Base-by-base conservation (phyloP, 2,329 filamentous ascomycete genomes). In the Dactylonectria macrodidyma region DNA sequence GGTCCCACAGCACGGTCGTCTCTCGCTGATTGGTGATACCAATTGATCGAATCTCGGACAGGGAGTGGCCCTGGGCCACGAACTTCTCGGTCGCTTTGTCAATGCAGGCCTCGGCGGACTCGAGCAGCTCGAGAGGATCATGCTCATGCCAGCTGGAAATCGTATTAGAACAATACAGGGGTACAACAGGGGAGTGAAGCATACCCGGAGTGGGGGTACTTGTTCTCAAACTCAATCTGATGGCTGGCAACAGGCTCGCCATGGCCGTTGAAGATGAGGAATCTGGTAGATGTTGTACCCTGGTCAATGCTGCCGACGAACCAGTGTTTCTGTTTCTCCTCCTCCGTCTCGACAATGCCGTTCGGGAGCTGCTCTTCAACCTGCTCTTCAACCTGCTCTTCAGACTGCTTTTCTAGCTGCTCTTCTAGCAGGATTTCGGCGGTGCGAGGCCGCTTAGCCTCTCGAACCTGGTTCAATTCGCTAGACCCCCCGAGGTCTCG, bases 1-100 rank as follows among this genome's bases (percentile, higher is more conserved):
- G 89, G 80, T 97, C 93, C 94, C 94, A 97, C 30, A 95, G 91
- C 1, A 97, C 86, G 2, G 92, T 93, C 1, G 95, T 97, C 81
- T 97, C 95, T 78, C 95, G 91, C 84, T 97, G 94, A 82, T 95
- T 97, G 66, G 94, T 97, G 78, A 97, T 93, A 64, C 95, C 95
- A 72, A 97, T 87, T 11, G 92, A 89, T 78, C 89, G 92, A 77
- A 97, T 93, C 74, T 92, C 88, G 60, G 87, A 86, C 67, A 87
- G 85, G 30, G 87, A 85, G 81, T 94, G 88, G 67, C 94, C 94
- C 64, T 90, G 83, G n/a, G 88, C 85, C 57, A 89, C 82, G 81
- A 97, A 97, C 48, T 91, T 84, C 76, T 90, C 88, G 66, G 92
- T 89, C 0, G 93, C 93, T 70, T 90, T 89, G 73, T 94, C 91